Conservation (phyloP, 352 stramenopile genomes). For the Globisporangium middletonii region DNA sequence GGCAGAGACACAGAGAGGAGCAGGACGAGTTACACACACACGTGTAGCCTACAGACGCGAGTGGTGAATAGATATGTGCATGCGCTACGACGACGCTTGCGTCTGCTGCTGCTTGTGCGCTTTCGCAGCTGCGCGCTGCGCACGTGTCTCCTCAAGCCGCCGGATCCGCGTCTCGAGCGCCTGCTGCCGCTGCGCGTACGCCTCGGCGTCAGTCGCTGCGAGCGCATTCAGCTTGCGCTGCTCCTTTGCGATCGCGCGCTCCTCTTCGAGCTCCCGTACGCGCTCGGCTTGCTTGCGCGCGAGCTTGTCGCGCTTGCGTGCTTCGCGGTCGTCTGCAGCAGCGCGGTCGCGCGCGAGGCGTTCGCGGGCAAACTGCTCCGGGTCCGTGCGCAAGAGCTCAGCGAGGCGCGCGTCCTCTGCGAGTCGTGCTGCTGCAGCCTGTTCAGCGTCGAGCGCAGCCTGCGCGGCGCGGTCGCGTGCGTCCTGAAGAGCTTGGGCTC, state of each 20-base stretch:
- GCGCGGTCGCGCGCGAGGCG: slow-evolving; percentile 31
- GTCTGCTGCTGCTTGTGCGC: slow-evolving; percentile 16
- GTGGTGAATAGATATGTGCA: slow-evolving; percentile 14
- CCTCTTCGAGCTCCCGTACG: slow-evolving; percentile 49
- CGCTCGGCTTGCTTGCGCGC: slow-evolving; percentile 41
- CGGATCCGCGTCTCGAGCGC: slow-evolving; percentile 37
- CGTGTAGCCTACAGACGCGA: neutral
- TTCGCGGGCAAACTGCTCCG: slow-evolving; percentile 34
- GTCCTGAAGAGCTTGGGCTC: slow-evolving; percentile 10
- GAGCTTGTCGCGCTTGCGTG: slow-evolving; percentile 29
- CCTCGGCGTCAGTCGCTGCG: slow-evolving; percentile 30
- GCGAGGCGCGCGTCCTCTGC: slow-evolving; percentile 29
- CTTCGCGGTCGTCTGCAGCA: slow-evolving; percentile 24
- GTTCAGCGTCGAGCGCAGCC: slow-evolving; percentile 11
- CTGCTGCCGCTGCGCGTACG: slow-evolving; percentile 46
- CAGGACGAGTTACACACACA: neutral
- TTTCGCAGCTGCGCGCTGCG: slow-evolving; percentile 38
- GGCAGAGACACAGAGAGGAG: too few relatives aligned
- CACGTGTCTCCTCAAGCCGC: slow-evolving; percentile 38
- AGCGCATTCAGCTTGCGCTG: slow-evolving; percentile 53
- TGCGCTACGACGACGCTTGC: neutral
- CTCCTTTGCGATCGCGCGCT: slow-evolving; percentile 55
- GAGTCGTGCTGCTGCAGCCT: slow-evolving; percentile 10
- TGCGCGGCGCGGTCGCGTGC: slow-evolving; percentile 9
- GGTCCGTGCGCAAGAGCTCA: slow-evolving; percentile 29